A percentile compares a stretch with the other conserved stretches of the same genome.
Conservation (phyloP, 352 stramenopile species). For the Discostella stelligera region DNA sequence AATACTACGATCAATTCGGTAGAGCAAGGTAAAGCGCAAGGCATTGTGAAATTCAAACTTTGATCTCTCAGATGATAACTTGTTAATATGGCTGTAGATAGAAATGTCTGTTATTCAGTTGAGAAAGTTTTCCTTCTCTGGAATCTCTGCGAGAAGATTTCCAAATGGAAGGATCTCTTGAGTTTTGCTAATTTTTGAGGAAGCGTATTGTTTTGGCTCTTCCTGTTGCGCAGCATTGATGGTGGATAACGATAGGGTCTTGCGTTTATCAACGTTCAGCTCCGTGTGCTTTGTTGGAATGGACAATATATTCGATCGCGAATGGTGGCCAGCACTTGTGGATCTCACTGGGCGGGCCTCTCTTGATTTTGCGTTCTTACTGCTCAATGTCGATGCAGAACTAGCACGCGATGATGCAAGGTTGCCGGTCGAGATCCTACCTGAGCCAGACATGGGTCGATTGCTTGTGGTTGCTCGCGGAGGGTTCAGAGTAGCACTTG, state of each 20-base stretch:
- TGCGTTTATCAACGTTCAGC: neutral
- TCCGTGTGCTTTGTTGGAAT: neutral
- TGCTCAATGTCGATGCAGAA: constrained; percentile 12
- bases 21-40: too few species aligned
- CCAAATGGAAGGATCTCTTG: constrained; percentile 36
- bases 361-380: neutral
- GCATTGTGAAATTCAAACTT: too few species aligned
- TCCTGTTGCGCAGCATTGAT: constrained; percentile 15
- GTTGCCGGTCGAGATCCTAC: neutral
- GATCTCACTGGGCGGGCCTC: constrained; percentile 16
- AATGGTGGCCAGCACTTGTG: constrained; percentile 16
- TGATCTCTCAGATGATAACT: too few species aligned
- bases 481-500: constrained; percentile 17
- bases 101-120: too few species aligned
- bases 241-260: constrained; percentile 20
- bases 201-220: constrained; percentile 4
- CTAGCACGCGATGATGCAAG: neutral
- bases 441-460: constrained; percentile 4
- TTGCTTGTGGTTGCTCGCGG: neutral
- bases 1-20: too few species aligned
- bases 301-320: constrained; percentile 11
- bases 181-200: constrained; percentile 6
- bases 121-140: constrained; percentile 26
- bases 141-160: constrained; percentile 36
- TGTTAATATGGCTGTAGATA: too few species aligned